phyloP scores from a whole-genome alignment of 2,329 filamentous ascomycete species.

The Scedosporium aurantiacum region DNA sequence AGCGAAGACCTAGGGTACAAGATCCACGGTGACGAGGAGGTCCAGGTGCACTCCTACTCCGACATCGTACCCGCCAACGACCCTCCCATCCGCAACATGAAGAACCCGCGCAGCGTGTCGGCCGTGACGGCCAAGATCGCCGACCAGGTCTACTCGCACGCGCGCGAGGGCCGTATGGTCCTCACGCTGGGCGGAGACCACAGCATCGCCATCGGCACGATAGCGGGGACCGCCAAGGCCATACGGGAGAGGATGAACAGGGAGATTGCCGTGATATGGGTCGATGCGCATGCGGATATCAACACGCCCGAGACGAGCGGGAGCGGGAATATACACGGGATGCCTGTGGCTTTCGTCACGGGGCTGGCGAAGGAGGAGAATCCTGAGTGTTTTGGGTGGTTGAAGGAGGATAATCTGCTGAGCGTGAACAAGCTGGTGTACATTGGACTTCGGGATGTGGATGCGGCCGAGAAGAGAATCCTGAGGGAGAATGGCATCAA shows the following conservation, averaged over 20 bases:
- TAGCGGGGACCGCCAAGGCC: slow-evolving; percentile 78
- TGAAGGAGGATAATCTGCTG: slow-evolving; percentile 58
- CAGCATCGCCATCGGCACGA: slow-evolving; percentile 88
- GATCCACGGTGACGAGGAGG: slow-evolving; percentile 69
- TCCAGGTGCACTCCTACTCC: slow-evolving; percentile 74
- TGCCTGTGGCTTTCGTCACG: slow-evolving; percentile 89
- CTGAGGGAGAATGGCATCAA: slow-evolving; percentile 81
- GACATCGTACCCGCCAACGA: slow-evolving; percentile 62
- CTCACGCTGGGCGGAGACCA: slow-evolving; percentile 94
- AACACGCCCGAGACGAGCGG: slow-evolving; percentile 86
- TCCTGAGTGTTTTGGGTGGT: slow-evolving; percentile 81
- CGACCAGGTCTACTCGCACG: slow-evolving; percentile 79
- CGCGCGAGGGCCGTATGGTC: slow-evolving; percentile 71
- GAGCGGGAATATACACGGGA: slow-evolving; percentile 93
- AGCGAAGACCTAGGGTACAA: slow-evolving; percentile 79
- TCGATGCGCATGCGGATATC: slow-evolving; percentile 96
- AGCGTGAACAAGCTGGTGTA: slow-evolving; percentile 85
- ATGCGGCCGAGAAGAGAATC: slow-evolving; percentile 87
- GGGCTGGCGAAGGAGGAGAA: slow-evolving; percentile 68
- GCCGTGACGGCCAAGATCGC: slow-evolving; percentile 72
- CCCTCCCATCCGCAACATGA: slow-evolving; percentile 82
- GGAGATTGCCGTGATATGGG: slow-evolving; percentile 95
- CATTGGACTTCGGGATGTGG: slow-evolving; percentile 88
- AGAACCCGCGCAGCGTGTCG: slow-evolving; percentile 78
- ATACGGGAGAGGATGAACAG: slow-evolving; percentile 68